These are phyloP conservation scores for Fusarium protoensiforme DNA, from an alignment of 2,329 filamentous ascomycete species.

Conservation along the genomic window DNA sequence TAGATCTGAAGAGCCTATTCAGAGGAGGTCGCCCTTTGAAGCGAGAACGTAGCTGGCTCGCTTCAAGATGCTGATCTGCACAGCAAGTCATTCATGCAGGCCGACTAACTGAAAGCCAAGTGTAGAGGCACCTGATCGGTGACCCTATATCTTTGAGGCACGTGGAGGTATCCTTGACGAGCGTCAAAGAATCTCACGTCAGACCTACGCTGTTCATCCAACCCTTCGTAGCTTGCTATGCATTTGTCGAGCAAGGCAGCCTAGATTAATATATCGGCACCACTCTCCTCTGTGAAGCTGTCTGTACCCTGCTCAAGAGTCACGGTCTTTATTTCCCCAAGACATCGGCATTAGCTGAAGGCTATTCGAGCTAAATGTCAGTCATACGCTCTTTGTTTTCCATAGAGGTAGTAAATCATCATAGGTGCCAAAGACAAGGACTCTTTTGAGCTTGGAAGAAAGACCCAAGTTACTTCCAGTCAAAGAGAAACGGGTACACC, in stretches of 20 bases:
- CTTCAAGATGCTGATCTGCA: not conserved
- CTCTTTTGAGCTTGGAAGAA: not conserved
- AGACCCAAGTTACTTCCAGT: not conserved
- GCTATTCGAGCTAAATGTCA: not conserved
- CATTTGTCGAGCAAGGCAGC: not conserved
- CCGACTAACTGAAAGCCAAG: not conserved
- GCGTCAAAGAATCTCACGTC: not conserved
- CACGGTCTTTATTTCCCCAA: not conserved
- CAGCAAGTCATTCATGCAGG: not conserved
- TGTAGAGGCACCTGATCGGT: not conserved
- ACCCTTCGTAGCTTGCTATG: not conserved
- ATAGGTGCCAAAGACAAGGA: not conserved
- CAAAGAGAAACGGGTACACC: not conserved
- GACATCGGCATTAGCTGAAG: not conserved
- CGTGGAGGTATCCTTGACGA: not conserved
- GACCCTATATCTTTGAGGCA: not conserved
- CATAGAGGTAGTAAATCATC: not conserved
- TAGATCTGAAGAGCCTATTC: not conserved
- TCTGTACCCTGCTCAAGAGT: not conserved
- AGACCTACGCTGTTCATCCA: not conserved
- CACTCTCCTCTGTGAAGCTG: not conserved
- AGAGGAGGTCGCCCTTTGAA: not conserved
- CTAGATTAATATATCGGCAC: not conserved
- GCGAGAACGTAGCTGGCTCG: not conserved
- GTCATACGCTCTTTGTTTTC: not conserved